A percentile compares a stretch with the other conserved stretches of the same genome.
These are phyloP conservation scores for Cryptococcus sp. DNA, from an alignment of 1,284 basidiomycete genomes.

Conservation along the genomic window DNA sequence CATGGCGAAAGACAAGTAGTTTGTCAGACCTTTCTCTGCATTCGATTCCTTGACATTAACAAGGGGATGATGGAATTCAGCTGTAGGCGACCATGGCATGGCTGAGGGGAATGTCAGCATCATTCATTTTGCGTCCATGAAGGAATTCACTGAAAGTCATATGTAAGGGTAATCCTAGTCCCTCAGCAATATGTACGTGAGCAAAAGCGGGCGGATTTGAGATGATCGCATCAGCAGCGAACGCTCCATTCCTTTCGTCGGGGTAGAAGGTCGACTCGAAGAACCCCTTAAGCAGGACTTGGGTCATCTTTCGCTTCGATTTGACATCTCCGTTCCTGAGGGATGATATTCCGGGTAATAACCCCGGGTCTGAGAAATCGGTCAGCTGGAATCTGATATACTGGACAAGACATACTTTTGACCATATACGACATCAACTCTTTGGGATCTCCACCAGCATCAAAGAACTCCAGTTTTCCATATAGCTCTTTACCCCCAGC, in stretches of 20 bases:
- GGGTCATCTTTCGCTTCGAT: constrained; percentile 30
- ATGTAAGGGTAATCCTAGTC: constrained; percentile 57
- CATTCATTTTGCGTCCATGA: not conserved
- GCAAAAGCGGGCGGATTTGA: constrained; percentile 63
- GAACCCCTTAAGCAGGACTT: constrained; percentile 56
- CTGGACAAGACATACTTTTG: constrained; percentile 39
- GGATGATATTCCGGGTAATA: constrained; percentile 27
- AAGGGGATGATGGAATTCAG: constrained; percentile 59
- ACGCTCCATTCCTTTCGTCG: constrained; percentile 50
- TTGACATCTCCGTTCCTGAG: constrained; percentile 26
- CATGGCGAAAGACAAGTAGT: constrained; percentile 56
- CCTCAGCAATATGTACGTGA: constrained; percentile 60
- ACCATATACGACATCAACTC: constrained; percentile 42
- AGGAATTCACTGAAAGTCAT: constrained; percentile 55
- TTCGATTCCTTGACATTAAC: constrained; percentile 56
- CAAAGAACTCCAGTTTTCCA: constrained; percentile 29
- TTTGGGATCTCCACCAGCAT: constrained; percentile 34
- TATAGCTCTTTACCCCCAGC: constrained; percentile 43
- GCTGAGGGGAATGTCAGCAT: constrained; percentile 39
- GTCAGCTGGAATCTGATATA: not conserved
- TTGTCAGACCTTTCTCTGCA: constrained; percentile 53
- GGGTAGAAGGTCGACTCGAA: constrained; percentile 55
- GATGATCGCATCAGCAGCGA: constrained; percentile 60
- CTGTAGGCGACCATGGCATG: constrained; percentile 64
- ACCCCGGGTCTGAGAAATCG: constrained; percentile 26